A percentile compares a stretch with the other conserved stretches of the same genome.
phyloP scores from a whole-genome alignment of 1,139 yeast species.

The Yamadazyma dendronema region DNA sequence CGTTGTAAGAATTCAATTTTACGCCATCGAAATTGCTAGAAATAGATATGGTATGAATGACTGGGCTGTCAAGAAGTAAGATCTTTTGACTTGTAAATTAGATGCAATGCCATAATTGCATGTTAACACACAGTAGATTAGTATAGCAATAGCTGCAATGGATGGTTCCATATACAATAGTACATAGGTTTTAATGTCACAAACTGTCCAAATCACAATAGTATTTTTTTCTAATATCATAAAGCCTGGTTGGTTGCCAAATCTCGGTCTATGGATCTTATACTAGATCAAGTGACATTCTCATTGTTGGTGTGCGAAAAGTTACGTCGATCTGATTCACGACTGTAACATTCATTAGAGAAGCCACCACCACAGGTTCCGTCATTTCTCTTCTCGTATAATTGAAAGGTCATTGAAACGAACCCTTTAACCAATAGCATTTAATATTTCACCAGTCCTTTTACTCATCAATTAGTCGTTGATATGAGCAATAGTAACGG shows the following conservation, averaged over 20 bases:
- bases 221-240: no score
- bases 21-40: constrained; percentile 92
- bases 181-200: no score
- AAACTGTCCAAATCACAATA: no score
- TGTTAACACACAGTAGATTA: no score
- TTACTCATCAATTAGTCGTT: constrained; percentile 32
- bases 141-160: no score
- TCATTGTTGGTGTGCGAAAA: not conserved
- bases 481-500: constrained; percentile 19
- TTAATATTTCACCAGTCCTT: no score
- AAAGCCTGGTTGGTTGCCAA: no score
- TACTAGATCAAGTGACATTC: not conserved
- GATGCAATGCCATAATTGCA: not conserved
- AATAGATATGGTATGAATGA: constrained; percentile 89
- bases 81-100: not conserved
- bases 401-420: no score
- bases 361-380: no score
- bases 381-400: no score
- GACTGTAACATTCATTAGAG: no score
- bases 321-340: not conserved
- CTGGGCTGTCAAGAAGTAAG: constrained; percentile 60
- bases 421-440: no score
- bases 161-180: not conserved
- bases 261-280: not conserved
- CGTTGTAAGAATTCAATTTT: constrained; percentile 89